Base-by-base conservation (phyloP, 2,329 filamentous ascomycete genomes). In the Lasiodiplodia sp. region DNA sequence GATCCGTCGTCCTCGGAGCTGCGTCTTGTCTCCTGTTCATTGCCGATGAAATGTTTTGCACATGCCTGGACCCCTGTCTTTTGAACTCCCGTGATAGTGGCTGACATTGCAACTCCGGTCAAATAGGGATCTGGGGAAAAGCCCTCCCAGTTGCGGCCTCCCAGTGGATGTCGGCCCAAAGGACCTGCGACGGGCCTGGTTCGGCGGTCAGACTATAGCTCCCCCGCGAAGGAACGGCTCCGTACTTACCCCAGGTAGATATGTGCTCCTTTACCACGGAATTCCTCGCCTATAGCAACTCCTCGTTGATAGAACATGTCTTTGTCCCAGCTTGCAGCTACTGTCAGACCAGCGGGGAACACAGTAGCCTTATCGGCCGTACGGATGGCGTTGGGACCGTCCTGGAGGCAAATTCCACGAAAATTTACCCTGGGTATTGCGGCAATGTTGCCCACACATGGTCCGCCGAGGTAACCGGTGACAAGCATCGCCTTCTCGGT, bases 11-110 rank as follows among this genome's bases (percentile, higher is more conserved):
- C 55, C 23, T 40, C 67, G 51, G 69, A 69, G 63, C 73, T 81
- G 12, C 83, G 78, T 55, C 82, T 80, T 1, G 79, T 82, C 77
- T 92, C 90, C 77, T 92, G 90, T 76, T 93, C 91, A 76, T 93
- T 91, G 37, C 85, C 86, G 65, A 92, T 79, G 68, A 76, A 84
- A 70, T 83, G 84, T 72, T 85, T 80, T 3, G 77, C 75, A 55
- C 75, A 81, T 7, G 82, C 79, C 44, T 80, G 80, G 2, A 83
- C 79, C 65, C 82, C 82, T 0, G 74, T 75, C 58, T 78, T 76
- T 73, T 86, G 79, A 71, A 84, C 79, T 12, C 83, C 83, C 58
- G 75, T 70, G 51, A 86, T 79, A 2, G 83, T 79, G 70, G 83
- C 72, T 31, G 77, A 72, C 66, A 82, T 80, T 34, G 81, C 77